Evolutionary conservation across 306 rosid genomes (phyloP), one percentile per base, ranked within the genome.

Genomic region (Acacia melanoxylon): DNA sequence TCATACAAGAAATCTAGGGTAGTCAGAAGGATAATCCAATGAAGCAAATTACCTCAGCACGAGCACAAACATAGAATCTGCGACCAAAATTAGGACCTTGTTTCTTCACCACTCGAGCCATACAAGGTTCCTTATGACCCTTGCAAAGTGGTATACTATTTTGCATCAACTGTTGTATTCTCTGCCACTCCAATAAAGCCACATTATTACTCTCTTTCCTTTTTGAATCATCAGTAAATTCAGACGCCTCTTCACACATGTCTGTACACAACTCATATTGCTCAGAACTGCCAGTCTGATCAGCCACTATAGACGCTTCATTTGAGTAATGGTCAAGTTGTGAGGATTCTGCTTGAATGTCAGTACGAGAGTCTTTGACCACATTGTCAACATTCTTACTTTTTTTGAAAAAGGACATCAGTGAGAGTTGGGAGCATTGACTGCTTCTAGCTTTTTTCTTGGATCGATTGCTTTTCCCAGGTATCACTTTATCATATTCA

Each of bases 81-180:
- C 94, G 94, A 58, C 99, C 99, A 77, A 86, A 86, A 80, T 89
- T 95, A 56, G 92, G 83, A 81, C 98, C 96, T 79, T 85, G 97
- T 88, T 95, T 93, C 96, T 91, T 90, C 84, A 95, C 98, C 44
- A 95, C 90, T 68, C 96, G 92, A 77, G 92, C 91, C 73, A 92
- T 89, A 83, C 97, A 92, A 59, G 91, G 91, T 83, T 95, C 96
- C 56, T 76, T 91, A 82, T 93, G 98, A 76, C 92, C 96, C 89
- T 87, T 93, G 90, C 99, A 93, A 84, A 91, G 84, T 51, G 99
- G 98, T 82, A 93, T 95, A 76, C 98, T 91, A 83, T 82, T 90
- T 89, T 95, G 97, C 99, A 95, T 93, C 83, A 91, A 79, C 78
- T 91, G 87, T 74, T 91, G 97, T 86, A 95, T 91, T 89, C 99